Base-by-base conservation (phyloP, 148 eudicot species). In the Camellia sinensis region DNA sequence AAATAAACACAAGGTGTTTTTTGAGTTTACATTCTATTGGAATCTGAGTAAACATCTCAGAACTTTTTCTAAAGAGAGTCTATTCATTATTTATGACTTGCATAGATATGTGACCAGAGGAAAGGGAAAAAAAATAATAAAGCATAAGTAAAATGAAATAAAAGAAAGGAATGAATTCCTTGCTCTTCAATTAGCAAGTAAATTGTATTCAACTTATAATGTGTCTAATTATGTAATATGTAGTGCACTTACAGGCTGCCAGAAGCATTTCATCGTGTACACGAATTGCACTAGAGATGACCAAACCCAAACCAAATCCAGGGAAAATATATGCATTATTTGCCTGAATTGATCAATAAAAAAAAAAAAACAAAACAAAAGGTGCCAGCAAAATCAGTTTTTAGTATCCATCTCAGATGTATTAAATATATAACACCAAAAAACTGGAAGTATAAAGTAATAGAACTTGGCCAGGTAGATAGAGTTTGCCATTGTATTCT, bases 301-400 rank as follows among this genome's bases (percentile, higher is more conserved):
- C 92, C 88, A 95, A 82, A 68, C 98, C 97, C 78, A 93, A 75
- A 75, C 98, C 98, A 78, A 95, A 82, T 80, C 98, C 98, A 43
- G 97, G 98, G 80, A 95, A 95, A 70, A 95, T 92, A 81, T 95
- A 95, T 59, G 96, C 92, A 87, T 95, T 93, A 83, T 95, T 95
- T 81, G 97, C 83, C 97, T 93, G 87, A 57, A 79, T 29, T 29
- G 29, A 29, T 29, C 29, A 29, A 0, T 0, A 46, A 0, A 46
- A 45, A 48, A 22, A 63, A 57, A 21, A 74, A 17, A 18, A 9
- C 1, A 75, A 54, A 83, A 62, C 21, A 46, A 70, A 44, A 46
- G 9, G 7, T 43, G 5, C 53, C 29, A 6, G 41, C 13, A 45
- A 44, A 57, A 57, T 44, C 2, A 73, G 56, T 3, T 10, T 66